Percentiles rank a stretch among this genome's conserved stretches.
Evolutionary conservation across 805 yeast species (phyloP).

Genomic region (Sugiyamaella marilandica): DNA sequence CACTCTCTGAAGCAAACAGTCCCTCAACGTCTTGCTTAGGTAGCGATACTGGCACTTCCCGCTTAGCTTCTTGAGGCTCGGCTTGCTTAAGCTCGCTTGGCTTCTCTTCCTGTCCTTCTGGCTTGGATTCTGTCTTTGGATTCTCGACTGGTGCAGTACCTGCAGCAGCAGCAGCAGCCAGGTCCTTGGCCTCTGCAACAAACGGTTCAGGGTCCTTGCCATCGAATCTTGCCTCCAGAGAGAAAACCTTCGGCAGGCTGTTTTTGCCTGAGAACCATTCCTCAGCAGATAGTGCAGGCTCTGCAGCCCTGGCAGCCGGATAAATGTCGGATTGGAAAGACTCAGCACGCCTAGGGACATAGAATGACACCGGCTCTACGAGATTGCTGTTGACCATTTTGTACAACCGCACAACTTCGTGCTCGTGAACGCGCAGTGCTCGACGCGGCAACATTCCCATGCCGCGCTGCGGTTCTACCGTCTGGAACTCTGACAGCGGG

Average conservation of each 20-base stretch:
- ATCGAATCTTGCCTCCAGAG: conserved; percentile 75
- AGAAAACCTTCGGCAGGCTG: conserved; percentile 71
- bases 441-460: conserved; percentile 86
- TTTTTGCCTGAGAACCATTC: conserved; percentile 79
- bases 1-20: conserved; percentile 45
- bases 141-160: conserved; percentile 1
- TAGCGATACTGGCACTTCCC: conserved; percentile 31
- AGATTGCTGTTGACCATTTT: conserved; percentile 82
- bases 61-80: too few relatives aligned
- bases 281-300: conserved; percentile 70
- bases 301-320: conserved; percentile 81
- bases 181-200: conserved; percentile 22
- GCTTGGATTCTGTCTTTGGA: conserved; percentile 10
- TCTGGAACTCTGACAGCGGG: conserved; percentile 82
- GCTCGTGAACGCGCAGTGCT: conserved; percentile 69
- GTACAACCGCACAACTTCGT: conserved; percentile 76
- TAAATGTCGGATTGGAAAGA: conserved; percentile 88
- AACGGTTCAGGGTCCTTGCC: conserved; percentile 50
- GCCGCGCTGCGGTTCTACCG: conserved; percentile 94
- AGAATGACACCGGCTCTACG: conserved; percentile 87
- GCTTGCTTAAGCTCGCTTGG: conserved; percentile 6
- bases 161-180: neutral
- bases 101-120: conserved; percentile 16
- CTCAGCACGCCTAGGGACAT: conserved; percentile 92
- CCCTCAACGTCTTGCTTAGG: conserved; percentile 46